Base-by-base conservation (phyloP, 345 rosid species). In the Raphanus sativus region DNA sequence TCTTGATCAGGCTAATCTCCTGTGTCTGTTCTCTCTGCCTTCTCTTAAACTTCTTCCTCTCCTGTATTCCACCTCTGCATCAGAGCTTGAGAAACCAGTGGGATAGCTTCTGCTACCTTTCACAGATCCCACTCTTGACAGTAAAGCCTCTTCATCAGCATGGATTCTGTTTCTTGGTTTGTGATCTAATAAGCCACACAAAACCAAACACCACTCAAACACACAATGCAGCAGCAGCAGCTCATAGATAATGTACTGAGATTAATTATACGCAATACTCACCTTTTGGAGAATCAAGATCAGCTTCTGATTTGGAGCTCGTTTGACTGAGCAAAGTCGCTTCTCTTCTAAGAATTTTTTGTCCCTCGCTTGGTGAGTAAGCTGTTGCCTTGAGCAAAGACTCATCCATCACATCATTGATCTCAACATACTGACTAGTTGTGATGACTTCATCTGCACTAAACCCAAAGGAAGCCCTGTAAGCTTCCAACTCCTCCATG, bases 391-490 rank as follows among this genome's bases (percentile, higher is more conserved):
- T 24, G 60, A 45, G 56, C 62, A 90, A 92, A 10, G 98, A 92
- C 17, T 88, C 96, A 9, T 94, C 98, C 83, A 76, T 85, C 61
- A 92, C 97, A 69, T 92, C 88, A 70, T 90, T 82, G 70, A 92
- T 88, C 88, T 95, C 98, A 58, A 92, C 97, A 73, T 95, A 95
- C 56, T 95, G 93, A 58, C 89, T 48, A 28, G 97, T 90, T 12
- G 91, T 89, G 69, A 89, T 85, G 63, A 95, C 86, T 77, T 95
- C 98, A 79, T 95, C 99, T 25, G 99, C 99, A 76, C 99, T 95
- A 83, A 95, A 95, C 52, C 99, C 98, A 84, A 95, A 95, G 42
- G 99, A 95, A 65, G 99, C 99, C 72, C 99, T 88, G 67, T 95
- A 95, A 65, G 99, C 98, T 88, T 92, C 83, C 61, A 89, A 65